Evolutionary conservation across 2,329 filamentous ascomycete genomes (phyloP).

Genomic region (Knufia fluminis): DNA sequence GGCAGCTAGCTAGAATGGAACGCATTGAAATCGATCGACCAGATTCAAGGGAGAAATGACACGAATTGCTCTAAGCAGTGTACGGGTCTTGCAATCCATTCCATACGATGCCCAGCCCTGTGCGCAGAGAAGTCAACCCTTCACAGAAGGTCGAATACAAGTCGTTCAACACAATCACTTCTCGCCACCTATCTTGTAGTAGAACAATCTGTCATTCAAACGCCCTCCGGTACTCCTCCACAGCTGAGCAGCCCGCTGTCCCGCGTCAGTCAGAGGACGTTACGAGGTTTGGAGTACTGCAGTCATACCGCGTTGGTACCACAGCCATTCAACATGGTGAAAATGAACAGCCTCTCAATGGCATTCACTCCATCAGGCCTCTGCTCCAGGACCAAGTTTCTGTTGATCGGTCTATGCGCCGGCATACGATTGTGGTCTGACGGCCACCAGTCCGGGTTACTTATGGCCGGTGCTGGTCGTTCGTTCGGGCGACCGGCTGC

Average conservation of each 20-base stretch:
- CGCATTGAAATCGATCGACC: not conserved
- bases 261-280: not conserved
- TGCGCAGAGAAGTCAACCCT: no score
- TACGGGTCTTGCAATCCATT: no score
- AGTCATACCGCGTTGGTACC: slow-evolving; percentile 35
- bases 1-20: not conserved
- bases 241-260: slow-evolving; percentile 15
- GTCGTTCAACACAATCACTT: no score
- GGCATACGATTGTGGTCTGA: slow-evolving; percentile 41
- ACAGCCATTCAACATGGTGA: slow-evolving; percentile 43
- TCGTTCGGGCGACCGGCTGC: not conserved
- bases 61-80: no score
- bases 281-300: not conserved
- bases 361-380: slow-evolving; percentile 36
- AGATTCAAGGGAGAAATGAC: no score
- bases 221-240: slow-evolving; percentile 45
- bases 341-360: slow-evolving; percentile 40
- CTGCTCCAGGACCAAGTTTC: slow-evolving; percentile 32
- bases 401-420: slow-evolving; percentile 38
- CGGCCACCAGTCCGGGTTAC: slow-evolving; percentile 38
- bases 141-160: no score
- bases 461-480: not conserved
- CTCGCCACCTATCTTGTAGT: slow-evolving; percentile 48
- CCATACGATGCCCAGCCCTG: no score
- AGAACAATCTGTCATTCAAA: slow-evolving; percentile 41